Base-by-base conservation (phyloP, 1,284 basidiomycete genomes). In the Uromyces viciae-fabae region DNA sequence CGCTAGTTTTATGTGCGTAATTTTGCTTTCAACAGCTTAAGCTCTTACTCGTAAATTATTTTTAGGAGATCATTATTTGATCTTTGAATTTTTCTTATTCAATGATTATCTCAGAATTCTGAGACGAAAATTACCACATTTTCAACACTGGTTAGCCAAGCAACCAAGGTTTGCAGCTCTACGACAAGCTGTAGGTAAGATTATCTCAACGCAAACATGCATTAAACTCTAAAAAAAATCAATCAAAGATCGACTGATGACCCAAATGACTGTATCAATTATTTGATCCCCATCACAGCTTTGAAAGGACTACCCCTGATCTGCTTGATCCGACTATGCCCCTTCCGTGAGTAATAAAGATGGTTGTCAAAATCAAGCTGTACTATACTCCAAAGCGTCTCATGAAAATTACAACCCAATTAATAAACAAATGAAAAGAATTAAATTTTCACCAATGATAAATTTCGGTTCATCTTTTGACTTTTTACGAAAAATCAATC, bases 271-370 rank as follows among this genome's bases (percentile, higher is more conserved):
- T 71, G 22, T n/a, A n/a, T n/a, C n/a, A n/a, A 66, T 49, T 72
- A 22, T 43, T 36, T 46, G 25, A 8, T 11, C n/a, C 5, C 36
- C 15, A 22, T 43, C 62, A 19, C 22, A 79, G 77, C 46, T 62
- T 15, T 79, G 22, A 79, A 79, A 40, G 77, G 77, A 71, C 58
- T 79, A 19, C 68, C 68, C 43, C n/a, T 79, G n/a, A 79, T 79
- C 17, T 79, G 77, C 25, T 52, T 79, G 33, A 72, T 79, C 46
- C 64, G 77, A 42, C 68, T 79, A n/a, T 79, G 77, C 42, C 77
- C 77, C 42, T 79, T 79, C 54, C 77, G 77, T 79, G 38, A 54
- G 77, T 60, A 25, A 46, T 71, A 7, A 71, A 66, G n/a, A n/a
- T 33, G 36, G 36, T 42, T 33, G 28, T n/a, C 7, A n/a, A 7